Evolutionary conservation across 768 basidiomycete genomes (phyloP).

Genomic region (Mycena capillaripes): DNA sequence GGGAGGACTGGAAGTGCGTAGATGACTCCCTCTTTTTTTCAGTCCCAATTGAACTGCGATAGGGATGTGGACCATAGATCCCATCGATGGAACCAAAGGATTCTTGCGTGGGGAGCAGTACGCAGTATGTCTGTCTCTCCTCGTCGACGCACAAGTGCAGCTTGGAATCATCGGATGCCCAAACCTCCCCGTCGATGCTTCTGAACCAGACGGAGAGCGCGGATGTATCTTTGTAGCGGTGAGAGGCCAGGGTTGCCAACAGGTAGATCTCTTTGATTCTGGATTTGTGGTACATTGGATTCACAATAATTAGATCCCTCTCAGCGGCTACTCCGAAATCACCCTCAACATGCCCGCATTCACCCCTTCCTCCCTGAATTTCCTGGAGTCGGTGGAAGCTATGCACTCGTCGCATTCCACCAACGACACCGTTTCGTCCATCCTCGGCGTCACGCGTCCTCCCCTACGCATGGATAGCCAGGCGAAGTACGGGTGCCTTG

Average conservation of each 20-base stretch:
- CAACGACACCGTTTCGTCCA: constrained; percentile 77
- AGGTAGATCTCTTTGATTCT: constrained; percentile 55
- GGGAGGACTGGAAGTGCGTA: constrained; percentile 82
- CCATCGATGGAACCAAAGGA: constrained; percentile 95
- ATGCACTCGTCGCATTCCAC: constrained; percentile 93
- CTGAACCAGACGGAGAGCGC: constrained; percentile 67
- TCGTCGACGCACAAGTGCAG: constrained; percentile 83
- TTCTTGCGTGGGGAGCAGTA: constrained; percentile 95
- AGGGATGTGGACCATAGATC: constrained; percentile 92
- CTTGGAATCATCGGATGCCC: constrained; percentile 94
- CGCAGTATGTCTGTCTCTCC: constrained; percentile 90
- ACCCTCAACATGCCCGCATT: constrained; percentile 68
- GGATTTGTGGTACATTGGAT: not conserved
- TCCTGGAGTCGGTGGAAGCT: constrained; percentile 94
- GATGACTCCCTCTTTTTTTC: not conserved
- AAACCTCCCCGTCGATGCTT: constrained; percentile 78
- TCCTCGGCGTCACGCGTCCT: constrained; percentile 74
- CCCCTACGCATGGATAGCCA: constrained; percentile 95
- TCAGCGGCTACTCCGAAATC: constrained; percentile 63
- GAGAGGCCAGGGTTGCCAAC: constrained; percentile 87
- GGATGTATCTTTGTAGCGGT: constrained; percentile 92
- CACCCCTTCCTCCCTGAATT: constrained; percentile 63
- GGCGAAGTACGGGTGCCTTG: constrained; percentile 92
- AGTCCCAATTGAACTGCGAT: not conserved
- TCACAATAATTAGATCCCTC: constrained; percentile 58